Evolutionary conservation across 176 grass and related monocot genomes (phyloP), one percentile per base, ranked within the genome.

Genomic region (Chrysopogon serrulatus): DNA sequence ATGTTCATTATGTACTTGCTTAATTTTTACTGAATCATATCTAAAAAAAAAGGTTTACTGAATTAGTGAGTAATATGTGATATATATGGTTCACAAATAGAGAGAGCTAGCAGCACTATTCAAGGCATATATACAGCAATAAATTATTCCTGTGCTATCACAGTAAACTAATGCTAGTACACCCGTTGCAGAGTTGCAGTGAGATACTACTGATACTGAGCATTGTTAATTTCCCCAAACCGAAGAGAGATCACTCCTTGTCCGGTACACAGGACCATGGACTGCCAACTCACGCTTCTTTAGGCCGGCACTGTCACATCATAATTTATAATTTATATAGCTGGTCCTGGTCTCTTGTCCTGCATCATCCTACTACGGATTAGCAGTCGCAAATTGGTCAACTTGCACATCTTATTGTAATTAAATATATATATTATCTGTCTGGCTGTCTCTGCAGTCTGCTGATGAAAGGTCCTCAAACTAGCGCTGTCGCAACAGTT

Each of bases 331-430:
- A 41, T 1, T n/a, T 56, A 13, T 13, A 43, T 60, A 13, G 56
- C 56, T 78, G 13, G 28, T 32, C 26, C 27, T 7, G 53, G 53
- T 73, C 30, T 57, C 30, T 54, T 71, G 65, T 86, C 71, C 54
- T 77, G 30, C 72, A 77, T 77, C 72, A 28, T 68, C 47, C 40
- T 68, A 41, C 64, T 88, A 73, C 48, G 36, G 67, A 88, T 66
- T 79, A 72, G 68, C 15, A 12, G 78, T 85, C 77, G 33, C 71
- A 77, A 64, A 44, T 71, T 71, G 33, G 83, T 76, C 78, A 85
- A 54, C 82, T 82, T 85, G 83, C 34, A 44, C 53, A 70, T 70
- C 40, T 70, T 64, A 76, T 15, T 70, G 13, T 81, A 64, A 15
- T 3, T 28, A n/a, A n/a, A n/a, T n/a, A n/a, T 31, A 63, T 62